These are phyloP conservation scores for Dacryopinax primogenitus DNA, from an alignment of 768 basidiomycete genomes.

Conservation along the genomic window DNA sequence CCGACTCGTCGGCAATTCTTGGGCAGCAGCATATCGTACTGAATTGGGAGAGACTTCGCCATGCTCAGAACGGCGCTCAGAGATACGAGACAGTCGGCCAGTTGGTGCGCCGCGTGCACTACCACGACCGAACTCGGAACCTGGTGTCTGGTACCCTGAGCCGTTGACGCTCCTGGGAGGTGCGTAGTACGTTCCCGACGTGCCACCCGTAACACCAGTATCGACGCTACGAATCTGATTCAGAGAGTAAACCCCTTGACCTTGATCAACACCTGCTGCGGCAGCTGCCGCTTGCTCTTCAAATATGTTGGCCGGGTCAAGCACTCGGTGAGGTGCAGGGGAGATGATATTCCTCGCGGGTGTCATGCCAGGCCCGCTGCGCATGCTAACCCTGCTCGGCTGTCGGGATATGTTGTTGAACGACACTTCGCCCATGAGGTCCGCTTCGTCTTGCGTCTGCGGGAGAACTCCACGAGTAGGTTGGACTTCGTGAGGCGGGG, in stretches of 20 bases:
- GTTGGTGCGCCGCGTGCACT: neutral
- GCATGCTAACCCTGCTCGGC: constrained; percentile 5
- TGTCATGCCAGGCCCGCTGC: neutral
- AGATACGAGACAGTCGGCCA: neutral
- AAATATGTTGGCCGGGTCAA: neutral
- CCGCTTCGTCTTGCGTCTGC: neutral
- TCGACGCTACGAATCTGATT: neutral
- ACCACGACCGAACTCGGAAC: neutral
- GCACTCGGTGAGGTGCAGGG: neutral
- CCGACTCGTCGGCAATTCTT: neutral
- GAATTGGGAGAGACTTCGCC: neutral
- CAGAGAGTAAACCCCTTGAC: neutral
- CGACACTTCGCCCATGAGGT: neutral
- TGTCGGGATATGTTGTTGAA: neutral
- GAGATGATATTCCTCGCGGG: neutral
- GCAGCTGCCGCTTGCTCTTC: neutral
- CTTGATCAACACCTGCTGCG: neutral
- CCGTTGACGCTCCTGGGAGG: neutral
- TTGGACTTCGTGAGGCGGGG: neutral
- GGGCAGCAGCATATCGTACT: neutral
- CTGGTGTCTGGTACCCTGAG: neutral
- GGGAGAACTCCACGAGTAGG: neutral
- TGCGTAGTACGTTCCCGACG: neutral
- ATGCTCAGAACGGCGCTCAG: neutral
- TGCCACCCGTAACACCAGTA: neutral